Base-by-base conservation (phyloP, 106 monocot genomes). In the Vanilla planifolia region DNA sequence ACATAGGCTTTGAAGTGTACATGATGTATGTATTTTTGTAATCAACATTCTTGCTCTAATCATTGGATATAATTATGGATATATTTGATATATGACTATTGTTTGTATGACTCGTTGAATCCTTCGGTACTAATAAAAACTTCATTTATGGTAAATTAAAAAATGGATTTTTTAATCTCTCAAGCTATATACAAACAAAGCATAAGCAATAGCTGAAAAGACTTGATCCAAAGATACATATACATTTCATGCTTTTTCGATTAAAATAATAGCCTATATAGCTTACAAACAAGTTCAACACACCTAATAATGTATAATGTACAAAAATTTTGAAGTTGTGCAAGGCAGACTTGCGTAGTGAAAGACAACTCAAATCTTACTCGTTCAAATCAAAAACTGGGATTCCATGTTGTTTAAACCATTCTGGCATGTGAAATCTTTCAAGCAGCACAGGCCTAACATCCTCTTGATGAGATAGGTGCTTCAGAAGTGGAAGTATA, bases 351-450 rank as follows among this genome's bases (percentile, higher is more conserved):
- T 56, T 56, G 55, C 16, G 1, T 33, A 56, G 33, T 56, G 20
- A 35, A 57, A 8, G 33, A 35, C 19, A 19, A 1, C 7, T 6
- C 10, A 37, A 6, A 2, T 35, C 34, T 2, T 57, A 56, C 35
- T 33, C 57, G 3, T 17, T 34, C 34, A 5, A 5, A 35, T 20
- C 20, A 57, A 35, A 33, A 19, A 44, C 8, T 41, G 82, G 88
- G 63, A 88, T 76, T 22, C 88, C 88, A 28, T 82, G 88, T 51
- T 88, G 67, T 48, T 83, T 61, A 68, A 88, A 83, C 88, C 88
- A 88, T 23, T 88, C 88, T 0, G 79, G 82, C 82, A 88, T 88
- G 79, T 74, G 83, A 74, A 79, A 88, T 25, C 60, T 79, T 50
- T 88, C 83, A 30, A 80, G 41, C n/a, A 88, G 52, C 10, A 71